Base-by-base conservation (phyloP, 176 grass and related monocot species). In the Oropetium thomaeum region DNA sequence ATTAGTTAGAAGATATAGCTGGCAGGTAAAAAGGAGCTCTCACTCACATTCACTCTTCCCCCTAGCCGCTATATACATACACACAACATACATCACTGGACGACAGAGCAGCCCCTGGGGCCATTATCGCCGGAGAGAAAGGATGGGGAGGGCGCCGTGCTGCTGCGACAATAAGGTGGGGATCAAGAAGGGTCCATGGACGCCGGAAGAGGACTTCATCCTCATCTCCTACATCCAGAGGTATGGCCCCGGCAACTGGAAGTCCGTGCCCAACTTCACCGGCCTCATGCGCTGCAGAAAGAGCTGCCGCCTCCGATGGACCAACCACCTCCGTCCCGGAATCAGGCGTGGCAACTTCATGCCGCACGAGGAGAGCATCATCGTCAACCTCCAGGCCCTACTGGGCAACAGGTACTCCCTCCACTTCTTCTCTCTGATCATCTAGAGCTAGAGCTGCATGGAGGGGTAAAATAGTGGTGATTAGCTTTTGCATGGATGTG, bases 161-260 rank as follows among this genome's bases (percentile, higher is more conserved):
- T 96, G 92, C 79, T 96, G 92, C 78, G 92, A 89, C 79, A 86
- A 96, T 71, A 92, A 82, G 51, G 73, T 77, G 16, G 86, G 89
- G 27, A 65, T 89, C 52, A 96, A 96, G 84, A 96, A 96, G 69
- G 93, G 93, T n/a, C 93, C 89, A 31, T 96, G 93, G 93, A 92
- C 93, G 27, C 93, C 93, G 31, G 93, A 92, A 80, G 93, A 96
- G 77, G 93, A 96, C 74, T 83, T 90, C 70, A 80, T 92, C 82
- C 81, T 96, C 60, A 84, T 96, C 28, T 92, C 89, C 71, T 92
- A 96, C 77, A 75, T 92, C 78, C 93, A 96, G 83, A 89, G 92
- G 73, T 74, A 92, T 62, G 93, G 93, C 25, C 84, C 87, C 16
- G 93, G 93, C 27, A 89, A 87, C 82, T 96, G 93, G 93, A 82